A percentile compares a stretch with the other conserved stretches of the same genome.
phyloP scores from a whole-genome alignment of 2,329 filamentous ascomycete genomes.

The Macrophomina tecta region DNA sequence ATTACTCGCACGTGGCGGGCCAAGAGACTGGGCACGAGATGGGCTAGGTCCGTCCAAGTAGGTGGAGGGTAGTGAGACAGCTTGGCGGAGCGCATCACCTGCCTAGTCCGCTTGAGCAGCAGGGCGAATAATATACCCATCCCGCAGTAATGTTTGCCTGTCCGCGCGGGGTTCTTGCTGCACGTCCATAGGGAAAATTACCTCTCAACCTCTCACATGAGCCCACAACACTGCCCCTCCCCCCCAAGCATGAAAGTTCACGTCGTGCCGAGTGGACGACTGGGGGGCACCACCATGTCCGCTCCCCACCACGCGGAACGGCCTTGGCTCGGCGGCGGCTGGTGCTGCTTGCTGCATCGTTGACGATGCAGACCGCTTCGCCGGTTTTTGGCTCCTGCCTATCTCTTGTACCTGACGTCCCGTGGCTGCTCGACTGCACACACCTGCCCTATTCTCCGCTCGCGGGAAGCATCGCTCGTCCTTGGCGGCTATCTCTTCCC shows the following conservation, averaged over 20 bases:
- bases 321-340: neutral
- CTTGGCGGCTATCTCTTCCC: neutral
- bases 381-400: neutral
- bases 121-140: neutral
- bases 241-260: neutral
- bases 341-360: neutral
- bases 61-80: constrained; percentile 7
- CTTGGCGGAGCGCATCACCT: constrained; percentile 18
- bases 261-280: neutral
- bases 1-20: neutral
- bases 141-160: constrained; percentile 10
- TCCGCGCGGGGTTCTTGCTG: constrained; percentile 1
- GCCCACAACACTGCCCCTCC: neutral
- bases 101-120: constrained; percentile 7
- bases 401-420: constrained; percentile 20
- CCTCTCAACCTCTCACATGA: neutral
- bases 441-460: constrained; percentile 15
- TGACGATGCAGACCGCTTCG: neutral
- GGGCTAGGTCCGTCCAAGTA: constrained; percentile 13
- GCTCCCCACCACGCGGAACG: neutral
- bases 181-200: neutral
- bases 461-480: neutral
- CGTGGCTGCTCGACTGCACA: neutral
- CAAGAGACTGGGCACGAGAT: constrained; percentile 16
- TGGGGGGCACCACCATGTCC: neutral